phyloP scores from a whole-genome alignment of 805 yeast species.

The Scheffersomyces ergatensis region DNA sequence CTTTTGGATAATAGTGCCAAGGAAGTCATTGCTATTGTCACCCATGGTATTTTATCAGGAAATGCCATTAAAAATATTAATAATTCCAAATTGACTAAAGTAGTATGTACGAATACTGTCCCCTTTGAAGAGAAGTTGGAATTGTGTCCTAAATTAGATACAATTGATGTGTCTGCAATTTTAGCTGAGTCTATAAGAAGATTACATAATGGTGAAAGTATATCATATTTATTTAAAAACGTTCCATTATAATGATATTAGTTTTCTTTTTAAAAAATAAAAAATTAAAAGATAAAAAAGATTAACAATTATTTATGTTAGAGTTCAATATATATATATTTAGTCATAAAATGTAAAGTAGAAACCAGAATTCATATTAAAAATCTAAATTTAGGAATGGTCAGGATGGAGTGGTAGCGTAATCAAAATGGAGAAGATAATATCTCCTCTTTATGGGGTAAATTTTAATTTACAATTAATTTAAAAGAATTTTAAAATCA shows the following conservation, averaged over 20 bases:
- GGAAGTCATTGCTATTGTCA: conserved; percentile 87
- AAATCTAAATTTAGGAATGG: too few relatives aligned
- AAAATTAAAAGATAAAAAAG: too few relatives aligned
- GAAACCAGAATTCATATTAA: too few relatives aligned
- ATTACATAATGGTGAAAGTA: conserved; percentile 94
- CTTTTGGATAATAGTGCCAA: conserved; percentile 77
- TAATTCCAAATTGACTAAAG: conserved; percentile 61
- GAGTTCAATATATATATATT: too few relatives aligned
- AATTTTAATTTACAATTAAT: too few relatives aligned
- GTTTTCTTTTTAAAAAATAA: too few relatives aligned
- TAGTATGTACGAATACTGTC: conserved; percentile 91
- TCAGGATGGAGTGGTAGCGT: too few relatives aligned
- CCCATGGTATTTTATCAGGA: conserved; percentile 92
- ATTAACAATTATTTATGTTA: too few relatives aligned
- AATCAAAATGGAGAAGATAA: too few relatives aligned
- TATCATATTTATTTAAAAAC: conserved; percentile 79
- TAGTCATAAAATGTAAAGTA: too few relatives aligned
- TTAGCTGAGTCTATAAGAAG: conserved; percentile 93
- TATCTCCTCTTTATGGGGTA: too few relatives aligned
- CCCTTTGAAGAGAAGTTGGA: conserved; percentile 69
- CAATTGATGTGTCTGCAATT: conserved; percentile 80
- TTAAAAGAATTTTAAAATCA: too few relatives aligned
- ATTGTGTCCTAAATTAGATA: conserved; percentile 66
- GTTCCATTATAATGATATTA: conserved; percentile 28
- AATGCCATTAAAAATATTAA: conserved; percentile 74